Conservation (phyloP, 129 eudicot genomes). For the Mikania micrantha region DNA sequence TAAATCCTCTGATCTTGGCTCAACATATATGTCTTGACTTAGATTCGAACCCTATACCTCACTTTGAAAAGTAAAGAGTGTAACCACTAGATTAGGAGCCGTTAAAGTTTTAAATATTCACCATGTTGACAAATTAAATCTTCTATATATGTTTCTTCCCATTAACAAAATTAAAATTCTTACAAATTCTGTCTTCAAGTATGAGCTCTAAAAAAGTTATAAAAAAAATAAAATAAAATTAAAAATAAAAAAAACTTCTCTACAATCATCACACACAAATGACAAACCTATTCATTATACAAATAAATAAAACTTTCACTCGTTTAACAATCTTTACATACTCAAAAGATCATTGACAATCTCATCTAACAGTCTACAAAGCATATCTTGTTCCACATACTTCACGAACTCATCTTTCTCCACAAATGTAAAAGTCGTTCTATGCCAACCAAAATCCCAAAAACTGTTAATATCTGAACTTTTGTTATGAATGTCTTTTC, state of each 20-base stretch:
- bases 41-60: no score
- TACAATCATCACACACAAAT: background rate
- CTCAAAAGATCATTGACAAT: constrained; percentile 38
- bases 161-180: no score
- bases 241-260: background rate
- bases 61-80: no score
- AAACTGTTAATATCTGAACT: constrained; percentile 45
- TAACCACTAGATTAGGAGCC: no score
- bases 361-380: constrained; percentile 62
- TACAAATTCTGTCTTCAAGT: no score
- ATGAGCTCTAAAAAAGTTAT: no score
- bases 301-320: constrained; percentile 20
- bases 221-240: no score
- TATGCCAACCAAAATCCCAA: constrained; percentile 88
- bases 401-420: constrained; percentile 56
- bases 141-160: no score
- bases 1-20: no score
- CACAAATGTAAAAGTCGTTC: constrained; percentile 30
- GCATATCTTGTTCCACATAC: constrained; percentile 54
- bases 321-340: background rate
- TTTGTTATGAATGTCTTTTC: constrained; percentile 44
- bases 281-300: constrained; percentile 8
- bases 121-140: no score
- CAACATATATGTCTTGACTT: no score
- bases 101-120: no score